These are phyloP conservation scores for Neurospora sp. DNA, from an alignment of 495 filamentous ascomycete species.

Conservation along the genomic window DNA sequence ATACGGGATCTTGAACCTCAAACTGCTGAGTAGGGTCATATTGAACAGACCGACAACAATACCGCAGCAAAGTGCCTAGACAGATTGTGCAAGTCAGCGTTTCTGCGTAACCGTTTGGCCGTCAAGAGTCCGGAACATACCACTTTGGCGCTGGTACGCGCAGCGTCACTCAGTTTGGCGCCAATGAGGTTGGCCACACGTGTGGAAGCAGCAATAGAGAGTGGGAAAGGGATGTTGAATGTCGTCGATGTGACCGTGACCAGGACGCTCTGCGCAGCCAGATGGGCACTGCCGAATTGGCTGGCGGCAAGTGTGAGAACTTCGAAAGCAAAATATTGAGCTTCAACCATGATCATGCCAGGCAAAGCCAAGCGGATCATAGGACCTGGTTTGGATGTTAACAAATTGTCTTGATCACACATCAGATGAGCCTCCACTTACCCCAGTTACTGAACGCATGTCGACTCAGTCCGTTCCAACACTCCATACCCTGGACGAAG, in stretches of 20 bases:
- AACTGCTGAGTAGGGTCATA: constrained; percentile 43
- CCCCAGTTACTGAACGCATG: constrained; percentile 71
- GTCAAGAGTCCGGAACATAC: constrained; percentile 16
- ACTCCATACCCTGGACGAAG: constrained; percentile 65
- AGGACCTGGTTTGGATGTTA: constrained; percentile 26
- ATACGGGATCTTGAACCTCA: constrained; percentile 49
- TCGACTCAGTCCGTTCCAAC: constrained; percentile 74
- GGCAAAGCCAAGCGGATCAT: constrained; percentile 75
- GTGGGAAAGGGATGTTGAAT: constrained; percentile 46
- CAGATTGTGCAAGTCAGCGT: not conserved
- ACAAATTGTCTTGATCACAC: not conserved
- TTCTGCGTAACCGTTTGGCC: not conserved
- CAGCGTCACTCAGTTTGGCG: constrained; percentile 52
- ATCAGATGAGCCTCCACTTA: constrained; percentile 4
- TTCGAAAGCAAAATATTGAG: constrained; percentile 70
- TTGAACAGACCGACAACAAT: constrained; percentile 61
- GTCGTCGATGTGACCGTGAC: constrained; percentile 36
- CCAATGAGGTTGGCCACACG: constrained; percentile 48
- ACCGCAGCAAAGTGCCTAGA: constrained; percentile 14
- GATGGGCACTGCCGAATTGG: constrained; percentile 53
- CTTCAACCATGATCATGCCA: constrained; percentile 75
- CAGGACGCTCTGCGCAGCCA: constrained; percentile 46
- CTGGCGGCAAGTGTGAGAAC: constrained; percentile 56
- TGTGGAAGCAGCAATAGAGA: constrained; percentile 45
- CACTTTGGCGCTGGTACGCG: constrained; percentile 52